Conservation (phyloP, 2,329 filamentous ascomycete species). For the Didymella glomerata region DNA sequence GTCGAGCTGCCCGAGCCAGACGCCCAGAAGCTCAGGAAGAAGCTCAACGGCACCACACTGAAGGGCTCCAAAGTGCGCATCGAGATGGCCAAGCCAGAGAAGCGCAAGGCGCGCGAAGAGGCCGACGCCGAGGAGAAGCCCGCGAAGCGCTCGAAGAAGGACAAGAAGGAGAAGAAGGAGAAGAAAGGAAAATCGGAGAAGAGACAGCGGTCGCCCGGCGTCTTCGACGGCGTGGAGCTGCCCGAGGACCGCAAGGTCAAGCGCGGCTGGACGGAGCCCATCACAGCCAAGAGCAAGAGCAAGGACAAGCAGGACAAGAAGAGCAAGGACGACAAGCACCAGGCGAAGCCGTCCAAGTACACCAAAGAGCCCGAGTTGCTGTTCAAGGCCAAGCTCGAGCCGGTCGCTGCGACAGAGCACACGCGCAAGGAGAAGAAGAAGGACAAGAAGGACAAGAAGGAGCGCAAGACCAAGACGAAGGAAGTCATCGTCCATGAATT, state of each 20-base stretch:
- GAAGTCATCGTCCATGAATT: slow-evolving; percentile 87
- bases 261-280: slow-evolving; percentile 84
- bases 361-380: slow-evolving; percentile 82
- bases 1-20: slow-evolving; percentile 82
- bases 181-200: slow-evolving; percentile 16
- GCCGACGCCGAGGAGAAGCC: slow-evolving; percentile 56
- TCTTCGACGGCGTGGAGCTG: slow-evolving; percentile 75
- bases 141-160: slow-evolving; percentile 56
- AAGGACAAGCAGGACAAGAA: slow-evolving; percentile 63
- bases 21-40: slow-evolving; percentile 90
- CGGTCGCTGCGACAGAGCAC: slow-evolving; percentile 48
- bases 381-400: slow-evolving; percentile 80
- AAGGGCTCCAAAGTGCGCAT: slow-evolving; percentile 86
- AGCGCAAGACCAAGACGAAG: slow-evolving; percentile 58
- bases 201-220: slow-evolving; percentile 59
- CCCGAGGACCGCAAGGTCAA: slow-evolving; percentile 80
- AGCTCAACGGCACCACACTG: slow-evolving; percentile 84
- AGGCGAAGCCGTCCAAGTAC: slow-evolving; percentile 75
- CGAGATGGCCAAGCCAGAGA: slow-evolving; percentile 77
- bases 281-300: slow-evolving; percentile 51
- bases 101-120: slow-evolving; percentile 56
- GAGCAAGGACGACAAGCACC: slow-evolving; percentile 65
- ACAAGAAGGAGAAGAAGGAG: slow-evolving; percentile 51
- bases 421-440: slow-evolving; percentile 54
- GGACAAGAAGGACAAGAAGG: slow-evolving; percentile 66